phyloP scores from a whole-genome alignment of 116 monocot genomes.

The Papilionanthe hybrid region DNA sequence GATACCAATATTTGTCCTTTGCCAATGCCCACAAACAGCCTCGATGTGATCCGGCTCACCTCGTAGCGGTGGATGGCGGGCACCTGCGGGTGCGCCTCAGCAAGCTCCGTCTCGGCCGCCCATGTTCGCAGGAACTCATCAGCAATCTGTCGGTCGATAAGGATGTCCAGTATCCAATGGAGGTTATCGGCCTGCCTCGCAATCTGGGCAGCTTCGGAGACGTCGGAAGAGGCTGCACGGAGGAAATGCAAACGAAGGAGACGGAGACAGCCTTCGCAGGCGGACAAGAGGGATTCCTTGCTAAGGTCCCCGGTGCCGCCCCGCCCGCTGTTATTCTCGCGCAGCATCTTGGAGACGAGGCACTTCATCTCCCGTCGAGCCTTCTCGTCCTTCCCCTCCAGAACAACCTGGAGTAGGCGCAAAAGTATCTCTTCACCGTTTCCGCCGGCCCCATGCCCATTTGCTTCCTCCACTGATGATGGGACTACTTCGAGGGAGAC shows the following conservation, averaged over 20 bases:
- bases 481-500: constrained; percentile 47
- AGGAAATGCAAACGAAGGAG: constrained; percentile 42
- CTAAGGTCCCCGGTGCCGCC: constrained; percentile 50
- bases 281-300: constrained; percentile 74
- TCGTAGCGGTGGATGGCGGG: constrained; percentile 77
- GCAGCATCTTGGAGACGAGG: constrained; percentile 88
- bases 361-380: constrained; percentile 95
- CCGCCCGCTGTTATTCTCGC: constrained; percentile 48
- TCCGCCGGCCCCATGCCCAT: constrained; percentile 10
- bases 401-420: constrained; percentile 80
- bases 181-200: constrained; percentile 85
- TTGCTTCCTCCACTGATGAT: constrained; percentile 17
- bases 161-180: constrained; percentile 85
- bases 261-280: constrained; percentile 62
- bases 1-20: constrained; percentile 88
- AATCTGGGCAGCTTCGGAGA: constrained; percentile 45
- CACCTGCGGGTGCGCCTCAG: constrained; percentile 49
- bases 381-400: constrained; percentile 97
- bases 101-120: constrained; percentile 59
- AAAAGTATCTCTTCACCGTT: constrained; percentile 63
- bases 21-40: constrained; percentile 79
- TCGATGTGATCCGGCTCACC: constrained; percentile 78
- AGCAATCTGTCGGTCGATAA: constrained; percentile 74
- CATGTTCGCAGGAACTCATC: constrained; percentile 75
- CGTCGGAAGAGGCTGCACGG: constrained; percentile 36